Evolutionary conservation across 2,329 filamentous ascomycete species (phyloP), one percentile per base, ranked within the genome.

Genomic region (Fusarium austroafricanum): DNA sequence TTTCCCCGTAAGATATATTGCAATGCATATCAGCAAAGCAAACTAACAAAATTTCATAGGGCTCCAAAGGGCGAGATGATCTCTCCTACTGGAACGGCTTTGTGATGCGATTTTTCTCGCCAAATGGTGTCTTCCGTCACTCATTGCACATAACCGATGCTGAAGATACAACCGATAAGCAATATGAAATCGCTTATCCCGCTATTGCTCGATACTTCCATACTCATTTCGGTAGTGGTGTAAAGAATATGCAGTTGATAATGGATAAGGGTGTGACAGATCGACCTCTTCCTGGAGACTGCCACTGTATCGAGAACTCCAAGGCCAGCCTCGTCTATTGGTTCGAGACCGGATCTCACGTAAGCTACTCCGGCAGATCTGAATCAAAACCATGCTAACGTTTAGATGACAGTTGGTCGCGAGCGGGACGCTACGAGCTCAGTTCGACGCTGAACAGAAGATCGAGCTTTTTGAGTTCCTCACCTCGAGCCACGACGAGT

Each of bases 141-240:
- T 87, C 89, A 5, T 83, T 96, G 17, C 86, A 85, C 67, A 81
- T 86, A 43, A 81, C 78, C 40, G 83, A 86, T 20, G 83, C 86
- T 58, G 87, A 89, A 43, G 84, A 88, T 44, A 80, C 81, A 35
- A 83, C 82, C 18, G 86, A 90, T 55, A 97, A 96, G 81, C 89
- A 91, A 73, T 97, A 94, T 73, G 94, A 97, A 76, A 93, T 98
- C 47, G 87, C 90, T 4, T 92, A 88, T 60, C 88, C 94, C 5
- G 92, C 92, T 1, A 84, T 99, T 44, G 89, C 95, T 33, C 89
- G 95, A 73, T 98, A 96, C 78, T 97, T 97, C 77, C 89, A 92
- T 73, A 94, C 93, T 0, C 91, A 97, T 73, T 97, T 96, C 76
- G 90, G 91, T 58, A 95, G 93, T 63, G 94, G 94, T 9, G 90